Conservation (phyloP, 2,329 filamentous ascomycete species). For the Teratosphaeria nubilosa region DNA sequence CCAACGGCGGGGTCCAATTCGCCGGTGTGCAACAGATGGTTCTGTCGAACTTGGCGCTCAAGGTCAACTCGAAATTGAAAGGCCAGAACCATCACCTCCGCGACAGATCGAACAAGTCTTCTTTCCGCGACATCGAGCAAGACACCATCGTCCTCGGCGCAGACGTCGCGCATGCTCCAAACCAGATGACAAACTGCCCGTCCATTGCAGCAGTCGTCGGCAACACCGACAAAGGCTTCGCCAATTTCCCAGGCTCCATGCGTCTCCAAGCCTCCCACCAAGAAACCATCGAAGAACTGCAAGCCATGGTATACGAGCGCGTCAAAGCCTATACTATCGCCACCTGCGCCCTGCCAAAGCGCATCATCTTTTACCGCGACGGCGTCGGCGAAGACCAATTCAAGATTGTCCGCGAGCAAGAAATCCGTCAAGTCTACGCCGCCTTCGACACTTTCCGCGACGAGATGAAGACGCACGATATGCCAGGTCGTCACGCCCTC, state of each 20-base stretch:
- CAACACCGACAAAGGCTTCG: slow-evolving; percentile 5
- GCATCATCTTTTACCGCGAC: slow-evolving; percentile 26
- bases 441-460: background rate
- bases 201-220: slow-evolving; percentile 2
- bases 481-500: background rate
- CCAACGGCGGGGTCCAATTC: background rate
- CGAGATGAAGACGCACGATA: background rate
- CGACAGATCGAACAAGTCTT: background rate
- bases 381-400: slow-evolving; percentile 27
- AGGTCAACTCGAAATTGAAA: background rate
- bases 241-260: slow-evolving; percentile 25
- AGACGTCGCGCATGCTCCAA: slow-evolving; percentile 3
- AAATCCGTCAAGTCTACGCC: background rate
- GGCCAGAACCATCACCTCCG: background rate
- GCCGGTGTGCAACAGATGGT: background rate
- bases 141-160: slow-evolving; percentile 2
- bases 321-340: background rate
- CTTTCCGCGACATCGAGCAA: background rate
- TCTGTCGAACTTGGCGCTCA: slow-evolving; percentile 1
- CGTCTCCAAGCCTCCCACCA: slow-evolving; percentile 17
- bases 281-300: slow-evolving; percentile 1
- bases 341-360: background rate
- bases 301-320: slow-evolving; percentile 3
- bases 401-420: background rate
- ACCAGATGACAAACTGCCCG: background rate